A percentile compares a stretch with the other conserved stretches of the same genome.
Evolutionary conservation across 495 filamentous ascomycete species (phyloP).

Genomic region (Penicillium odoratum): DNA sequence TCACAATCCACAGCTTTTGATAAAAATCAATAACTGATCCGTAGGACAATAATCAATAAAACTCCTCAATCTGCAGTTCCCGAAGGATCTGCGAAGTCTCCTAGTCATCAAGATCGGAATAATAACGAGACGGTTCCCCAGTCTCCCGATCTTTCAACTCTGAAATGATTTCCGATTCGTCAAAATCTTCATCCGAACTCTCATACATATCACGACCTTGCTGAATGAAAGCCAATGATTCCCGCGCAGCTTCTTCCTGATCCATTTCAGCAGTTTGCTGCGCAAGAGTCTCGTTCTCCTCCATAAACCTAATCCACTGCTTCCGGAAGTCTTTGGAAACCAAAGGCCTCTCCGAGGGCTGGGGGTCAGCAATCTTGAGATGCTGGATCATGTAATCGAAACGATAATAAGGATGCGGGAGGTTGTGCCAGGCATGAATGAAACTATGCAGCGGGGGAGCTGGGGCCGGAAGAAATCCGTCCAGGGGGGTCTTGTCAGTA

Average conservation of each 20-base stretch:
- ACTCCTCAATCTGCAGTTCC: background rate
- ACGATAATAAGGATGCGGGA: background rate
- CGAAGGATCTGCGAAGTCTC: background rate
- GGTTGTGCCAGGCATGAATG: background rate
- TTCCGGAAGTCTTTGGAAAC: background rate
- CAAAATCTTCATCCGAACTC: background rate
- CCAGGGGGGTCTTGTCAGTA: background rate
- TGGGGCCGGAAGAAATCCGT: background rate
- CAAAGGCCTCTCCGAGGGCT: background rate
- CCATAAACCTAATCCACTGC: background rate
- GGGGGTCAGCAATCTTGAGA: background rate
- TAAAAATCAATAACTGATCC: background rate
- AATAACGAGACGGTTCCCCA: background rate
- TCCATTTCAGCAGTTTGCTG: background rate
- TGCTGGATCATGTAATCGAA: background rate
- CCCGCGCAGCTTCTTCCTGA: background rate
- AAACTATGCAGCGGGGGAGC: background rate
- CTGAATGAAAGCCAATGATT: background rate
- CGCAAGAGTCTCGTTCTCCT: background rate
- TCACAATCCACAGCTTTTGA: background rate
- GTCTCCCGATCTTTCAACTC: background rate
- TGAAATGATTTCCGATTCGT: background rate
- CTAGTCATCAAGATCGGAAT: background rate
- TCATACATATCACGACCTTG: background rate
- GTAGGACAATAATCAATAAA: background rate